Evolutionary conservation across 1,139 yeast species (phyloP).

Genomic region (Pichia sorboxylosa): DNA sequence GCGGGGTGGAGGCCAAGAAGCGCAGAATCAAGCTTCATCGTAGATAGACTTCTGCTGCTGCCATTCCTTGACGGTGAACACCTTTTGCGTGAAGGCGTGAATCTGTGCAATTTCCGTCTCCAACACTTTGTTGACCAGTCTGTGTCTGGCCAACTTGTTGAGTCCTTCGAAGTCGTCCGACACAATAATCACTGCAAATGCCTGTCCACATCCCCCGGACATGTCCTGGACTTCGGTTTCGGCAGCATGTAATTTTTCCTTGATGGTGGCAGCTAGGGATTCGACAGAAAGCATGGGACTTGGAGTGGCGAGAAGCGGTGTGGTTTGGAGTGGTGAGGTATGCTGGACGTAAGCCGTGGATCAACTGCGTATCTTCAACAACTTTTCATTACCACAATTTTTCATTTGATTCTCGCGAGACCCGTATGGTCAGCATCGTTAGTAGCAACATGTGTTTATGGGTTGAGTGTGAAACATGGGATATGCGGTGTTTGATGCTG

Average conservation of each 20-base stretch:
- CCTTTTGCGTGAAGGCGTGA: constrained; percentile 93
- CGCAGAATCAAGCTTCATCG: neutral
- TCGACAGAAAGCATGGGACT: constrained; percentile 31
- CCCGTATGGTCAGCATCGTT: too few species aligned
- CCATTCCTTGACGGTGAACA: constrained; percentile 69
- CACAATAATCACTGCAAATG: constrained; percentile 78
- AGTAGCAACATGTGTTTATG: too few species aligned
- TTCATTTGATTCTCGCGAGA: too few species aligned
- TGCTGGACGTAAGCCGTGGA: too few species aligned
- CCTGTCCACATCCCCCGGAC: constrained; percentile 83
- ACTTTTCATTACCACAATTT: too few species aligned
- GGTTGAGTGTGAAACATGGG: too few species aligned
- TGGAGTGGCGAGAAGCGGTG: too few species aligned
- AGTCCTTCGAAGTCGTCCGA: constrained; percentile 67
- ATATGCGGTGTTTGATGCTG: too few species aligned
- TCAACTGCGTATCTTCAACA: too few species aligned
- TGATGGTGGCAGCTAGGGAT: constrained; percentile 33
- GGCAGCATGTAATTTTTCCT: constrained; percentile 38
- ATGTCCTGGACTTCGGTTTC: constrained; percentile 57
- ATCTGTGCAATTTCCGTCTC: constrained; percentile 74
- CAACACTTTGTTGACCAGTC: constrained; percentile 69
- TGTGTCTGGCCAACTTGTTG: constrained; percentile 75
- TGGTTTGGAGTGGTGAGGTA: too few species aligned
- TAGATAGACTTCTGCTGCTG: constrained; percentile 24
- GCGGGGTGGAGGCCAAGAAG: too few species aligned